Conservation (phyloP, 2,329 filamentous ascomycete genomes). For the Seiridium unicorne region DNA sequence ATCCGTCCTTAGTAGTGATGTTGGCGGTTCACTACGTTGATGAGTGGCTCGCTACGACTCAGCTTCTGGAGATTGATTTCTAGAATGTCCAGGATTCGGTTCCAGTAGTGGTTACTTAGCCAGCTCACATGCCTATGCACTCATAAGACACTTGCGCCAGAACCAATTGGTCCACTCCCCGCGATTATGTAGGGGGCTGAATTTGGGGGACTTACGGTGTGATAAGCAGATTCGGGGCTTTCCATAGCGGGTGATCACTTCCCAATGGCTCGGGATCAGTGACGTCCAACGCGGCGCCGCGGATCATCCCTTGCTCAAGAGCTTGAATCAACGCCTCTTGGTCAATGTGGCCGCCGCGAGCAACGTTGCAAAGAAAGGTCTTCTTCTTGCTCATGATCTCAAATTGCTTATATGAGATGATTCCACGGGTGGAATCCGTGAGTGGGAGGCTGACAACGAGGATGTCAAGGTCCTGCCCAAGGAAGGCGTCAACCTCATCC, state of each 20-base stretch:
- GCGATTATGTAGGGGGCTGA: neutral
- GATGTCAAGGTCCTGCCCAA: conserved; percentile 38
- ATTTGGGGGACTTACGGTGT: conserved; percentile 17
- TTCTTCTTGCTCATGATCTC: conserved; percentile 31
- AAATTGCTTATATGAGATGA: conserved; percentile 41
- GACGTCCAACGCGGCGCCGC: conserved; percentile 66
- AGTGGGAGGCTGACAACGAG: conserved; percentile 40
- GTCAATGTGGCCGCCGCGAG: conserved; percentile 43
- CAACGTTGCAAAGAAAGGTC: conserved; percentile 63
- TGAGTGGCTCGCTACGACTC: conserved; percentile 23
- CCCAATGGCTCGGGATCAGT: conserved; percentile 70
- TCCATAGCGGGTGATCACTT: conserved; percentile 61
- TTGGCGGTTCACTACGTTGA: conserved; percentile 28
- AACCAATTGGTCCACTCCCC: neutral
- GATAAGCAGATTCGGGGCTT: conserved; percentile 59
- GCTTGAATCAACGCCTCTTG: conserved; percentile 52
- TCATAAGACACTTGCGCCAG: neutral
- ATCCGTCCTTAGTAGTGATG: conserved; percentile 21
- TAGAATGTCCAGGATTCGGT: conserved; percentile 23
- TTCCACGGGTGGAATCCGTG: conserved; percentile 32
- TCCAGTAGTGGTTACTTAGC: conserved; percentile 21
- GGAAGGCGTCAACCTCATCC: conserved; percentile 35
- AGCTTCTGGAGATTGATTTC: conserved; percentile 26
- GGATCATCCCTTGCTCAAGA: conserved; percentile 35
- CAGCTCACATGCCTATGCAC: conserved; percentile 25